Percentiles rank a stretch among this genome's conserved stretches.
phyloP scores from a whole-genome alignment of 192 early-diverging fungal genomes.

The Linnemannia zychae region DNA sequence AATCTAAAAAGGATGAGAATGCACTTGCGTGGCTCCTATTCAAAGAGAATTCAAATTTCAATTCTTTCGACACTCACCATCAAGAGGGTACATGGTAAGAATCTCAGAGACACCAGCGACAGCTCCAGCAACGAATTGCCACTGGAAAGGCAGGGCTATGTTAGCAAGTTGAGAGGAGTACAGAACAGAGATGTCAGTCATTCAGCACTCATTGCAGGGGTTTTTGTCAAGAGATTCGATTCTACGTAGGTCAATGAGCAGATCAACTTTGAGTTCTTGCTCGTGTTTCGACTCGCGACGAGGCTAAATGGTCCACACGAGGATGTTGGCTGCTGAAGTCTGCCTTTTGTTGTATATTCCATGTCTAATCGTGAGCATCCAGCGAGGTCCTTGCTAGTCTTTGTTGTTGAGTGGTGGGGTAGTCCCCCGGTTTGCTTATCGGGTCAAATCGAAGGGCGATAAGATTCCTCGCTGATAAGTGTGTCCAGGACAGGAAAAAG shows the following conservation, averaged over 20 bases:
- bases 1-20: background rate
- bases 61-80: conserved; percentile 43
- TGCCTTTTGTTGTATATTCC: background rate
- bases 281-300: background rate
- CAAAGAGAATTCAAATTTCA: background rate
- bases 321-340: background rate
- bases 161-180: background rate
- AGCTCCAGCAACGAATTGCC: conserved; percentile 82
- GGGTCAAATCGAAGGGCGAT: background rate
- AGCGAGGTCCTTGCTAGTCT: background rate
- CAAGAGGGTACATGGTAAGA: conserved; percentile 93
- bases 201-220: background rate
- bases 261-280: background rate
- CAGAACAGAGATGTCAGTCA: conserved; percentile 3
- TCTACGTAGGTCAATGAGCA: background rate
- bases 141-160: conserved; percentile 80
- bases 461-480: background rate
- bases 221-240: background rate
- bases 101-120: conserved; percentile 94
- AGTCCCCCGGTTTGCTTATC: background rate
- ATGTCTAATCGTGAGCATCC: background rate
- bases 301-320: background rate
- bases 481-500: background rate
- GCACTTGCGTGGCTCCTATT: too few relatives aligned
- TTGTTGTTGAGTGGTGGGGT: background rate